A percentile compares a stretch with the other conserved stretches of the same genome.
These are phyloP conservation scores for Leishmania amazonensis DNA, from an alignment of 208 protist species.

Conservation along the genomic window DNA sequence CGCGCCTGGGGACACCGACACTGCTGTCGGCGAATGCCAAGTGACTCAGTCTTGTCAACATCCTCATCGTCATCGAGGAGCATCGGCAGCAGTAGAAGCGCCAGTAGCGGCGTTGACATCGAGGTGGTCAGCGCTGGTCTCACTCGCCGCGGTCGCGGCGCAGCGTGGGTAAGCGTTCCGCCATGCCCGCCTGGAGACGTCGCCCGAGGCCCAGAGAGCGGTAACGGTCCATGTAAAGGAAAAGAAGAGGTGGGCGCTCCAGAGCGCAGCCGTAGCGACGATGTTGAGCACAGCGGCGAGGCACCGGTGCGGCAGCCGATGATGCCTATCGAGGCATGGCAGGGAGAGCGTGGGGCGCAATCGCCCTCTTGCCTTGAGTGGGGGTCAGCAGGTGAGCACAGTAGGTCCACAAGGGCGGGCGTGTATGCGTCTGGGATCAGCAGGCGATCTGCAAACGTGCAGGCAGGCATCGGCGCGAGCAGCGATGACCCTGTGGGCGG, in stretches of 20 bases:
- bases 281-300: neutral
- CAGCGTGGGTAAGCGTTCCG: neutral
- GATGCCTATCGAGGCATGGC: neutral
- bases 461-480: neutral
- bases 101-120: neutral
- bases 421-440: neutral
- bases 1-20: neutral
- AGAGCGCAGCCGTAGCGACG: neutral
- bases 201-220: neutral
- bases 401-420: neutral
- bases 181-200: neutral
- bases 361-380: neutral
- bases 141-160: neutral
- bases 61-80: slow-evolving; percentile 1
- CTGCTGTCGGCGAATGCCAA: neutral
- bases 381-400: neutral
- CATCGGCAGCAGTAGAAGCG: neutral
- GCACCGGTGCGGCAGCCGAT: neutral
- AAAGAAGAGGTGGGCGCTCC: neutral
- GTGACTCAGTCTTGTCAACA: neutral
- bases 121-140: neutral
- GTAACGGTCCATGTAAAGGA: neutral
- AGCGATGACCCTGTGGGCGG: neutral
- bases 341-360: neutral
- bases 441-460: neutral